Base-by-base conservation (phyloP, 1,284 basidiomycete species). In the Baeospora myosura region DNA sequence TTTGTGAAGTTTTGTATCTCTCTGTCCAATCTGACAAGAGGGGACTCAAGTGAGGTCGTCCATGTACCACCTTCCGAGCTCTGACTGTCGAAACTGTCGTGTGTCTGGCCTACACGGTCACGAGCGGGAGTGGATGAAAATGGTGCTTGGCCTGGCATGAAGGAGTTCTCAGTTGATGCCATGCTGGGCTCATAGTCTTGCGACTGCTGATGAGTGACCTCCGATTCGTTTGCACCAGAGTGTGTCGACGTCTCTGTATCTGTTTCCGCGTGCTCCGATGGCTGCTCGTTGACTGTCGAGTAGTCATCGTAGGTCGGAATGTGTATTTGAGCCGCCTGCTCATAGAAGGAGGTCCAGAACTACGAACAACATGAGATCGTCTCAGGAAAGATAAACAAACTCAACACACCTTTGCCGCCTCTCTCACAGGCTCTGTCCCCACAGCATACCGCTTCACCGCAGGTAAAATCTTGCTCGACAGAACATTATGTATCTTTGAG, bases 281-380 rank as follows among this genome's bases (percentile, higher is more conserved):
- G 60, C 12, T 69, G 63, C 24, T 77, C 76, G 38, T 76, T 71
- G 22, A 68, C 61, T 6, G 70, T 71, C 17, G 69, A 74, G 51
- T 78, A 70, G 42, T 88, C 80, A 24, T 81, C 81, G 42, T 74
- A 72, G 6, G 78, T 76, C 16, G 83, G 81, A 39, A 92, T 83
- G 31, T 81, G 79, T 30, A 93, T 84, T 52, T 91, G 82, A 2
- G 92, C 91, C 4, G 91, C 89, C 50, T 85, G 78, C 56, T 94
- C 90, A 59, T 90, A 97, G 69, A 97, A 97, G 1, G 85, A 83
- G n/a, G 84, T 82, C 93, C 93, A 97, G 61, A 96, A 96, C 85
- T 92, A 49, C 4, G 23, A 7, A 34, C 5, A 39, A 28, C 6
- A 36, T 28, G 21, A 18, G n/a, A 11, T 36, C n/a, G n/a, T n/a